Conservation (phyloP, 768 basidiomycete species). For the Tylopilus rubrobrunneus region DNA sequence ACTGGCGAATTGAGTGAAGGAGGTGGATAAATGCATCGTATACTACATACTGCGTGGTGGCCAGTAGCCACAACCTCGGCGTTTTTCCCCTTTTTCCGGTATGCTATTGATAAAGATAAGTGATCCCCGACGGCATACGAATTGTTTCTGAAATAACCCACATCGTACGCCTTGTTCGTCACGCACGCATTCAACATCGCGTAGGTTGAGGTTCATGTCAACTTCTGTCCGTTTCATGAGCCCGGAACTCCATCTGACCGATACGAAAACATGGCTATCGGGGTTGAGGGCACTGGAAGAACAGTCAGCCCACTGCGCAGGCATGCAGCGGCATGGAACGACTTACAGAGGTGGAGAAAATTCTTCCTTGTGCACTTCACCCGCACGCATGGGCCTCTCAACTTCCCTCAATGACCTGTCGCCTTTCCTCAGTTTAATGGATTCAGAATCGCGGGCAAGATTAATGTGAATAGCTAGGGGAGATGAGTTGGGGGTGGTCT, state of each 20-base stretch:
- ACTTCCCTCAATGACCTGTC: background rate
- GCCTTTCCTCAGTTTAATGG: constrained; percentile 1
- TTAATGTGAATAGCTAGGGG: background rate
- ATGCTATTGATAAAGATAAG: background rate
- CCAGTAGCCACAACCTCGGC: constrained; percentile 6
- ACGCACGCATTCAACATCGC: background rate
- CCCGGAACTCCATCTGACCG: background rate
- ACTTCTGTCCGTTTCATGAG: background rate
- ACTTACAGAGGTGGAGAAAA: constrained; percentile 9
- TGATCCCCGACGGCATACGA: background rate
- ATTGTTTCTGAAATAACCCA: constrained; percentile 1
- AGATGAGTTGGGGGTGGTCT: background rate
- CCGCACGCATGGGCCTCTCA: background rate
- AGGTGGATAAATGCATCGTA: background rate
- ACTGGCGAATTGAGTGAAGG: constrained; percentile 1
- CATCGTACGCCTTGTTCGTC: constrained; percentile 1
- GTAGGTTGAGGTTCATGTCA: constrained; percentile 1
- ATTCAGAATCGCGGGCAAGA: constrained; percentile 6
- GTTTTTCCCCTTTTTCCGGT: constrained; percentile 7
- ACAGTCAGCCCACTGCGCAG: background rate
- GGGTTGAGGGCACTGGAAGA: constrained; percentile 1
- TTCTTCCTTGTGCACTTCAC: background rate
- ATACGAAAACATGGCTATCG: background rate
- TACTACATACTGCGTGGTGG: background rate
- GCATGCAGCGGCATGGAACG: background rate